Base-by-base conservation (phyloP, 352 stramenopile species). In the Pythium utonaiense region DNA sequence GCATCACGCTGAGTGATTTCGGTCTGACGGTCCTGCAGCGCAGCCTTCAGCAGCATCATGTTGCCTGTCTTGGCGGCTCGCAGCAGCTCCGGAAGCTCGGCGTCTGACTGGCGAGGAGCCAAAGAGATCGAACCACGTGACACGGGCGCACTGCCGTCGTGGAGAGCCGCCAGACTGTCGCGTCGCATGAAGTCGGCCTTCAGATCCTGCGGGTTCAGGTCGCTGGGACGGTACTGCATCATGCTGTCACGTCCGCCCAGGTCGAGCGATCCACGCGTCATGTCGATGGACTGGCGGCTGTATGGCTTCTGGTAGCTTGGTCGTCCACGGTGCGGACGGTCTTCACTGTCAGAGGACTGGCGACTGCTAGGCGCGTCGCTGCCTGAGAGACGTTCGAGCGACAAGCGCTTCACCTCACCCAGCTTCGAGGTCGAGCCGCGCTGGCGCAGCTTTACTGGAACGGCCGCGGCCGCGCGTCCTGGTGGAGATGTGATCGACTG, bases 1-100 rank as follows among this genome's bases (percentile, higher is more conserved):
- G 41, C 21, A 10, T 49, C 41, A 10, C 41, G 41, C 41, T 49
- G 41, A n/a, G 36, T 44, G 17, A 44, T 44, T 68, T 95, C 93
- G 51, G 91, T 77, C 50, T 95, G 83, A 38, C 85, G 84, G 76
- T 91, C 91, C 4, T 93, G 63, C 31, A 93, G 81, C 51, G 93
- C 85, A n/a, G 81, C 83, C 62, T 93, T 92, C 58, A 91, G 91
- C 38, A 88, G 70, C 60, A 93, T 71, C 40, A 95, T 59, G 42
- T 74, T 90, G 60, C 82, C 80, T 1, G 71, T 76, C 67, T 86
- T 88, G 21, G 81, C 80, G 14, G 82, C 82, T 21, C 74, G 71
- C 12, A 92, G 70, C 27, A 86, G 85, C 25, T 82, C 70, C 0
- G 82, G 75, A 12, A 92, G 71, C 17, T 76, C 74, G 17, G 82